Evolutionary conservation across 768 basidiomycete species (phyloP).

Genomic region (Trametes maxima): DNA sequence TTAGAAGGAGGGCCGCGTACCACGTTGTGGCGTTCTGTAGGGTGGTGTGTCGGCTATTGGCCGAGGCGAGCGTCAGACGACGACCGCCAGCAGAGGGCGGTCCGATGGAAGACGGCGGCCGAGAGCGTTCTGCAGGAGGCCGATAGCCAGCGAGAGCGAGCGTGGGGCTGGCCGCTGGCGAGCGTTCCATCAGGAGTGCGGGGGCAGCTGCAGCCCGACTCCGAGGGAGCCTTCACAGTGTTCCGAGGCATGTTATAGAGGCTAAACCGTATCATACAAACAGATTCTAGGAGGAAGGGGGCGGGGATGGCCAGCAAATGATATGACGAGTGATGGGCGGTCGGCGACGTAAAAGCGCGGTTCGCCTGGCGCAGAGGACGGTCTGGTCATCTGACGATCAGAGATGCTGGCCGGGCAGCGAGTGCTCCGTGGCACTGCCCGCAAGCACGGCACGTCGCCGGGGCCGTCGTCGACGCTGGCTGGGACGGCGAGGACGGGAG

Average conservation of each 20-base stretch:
- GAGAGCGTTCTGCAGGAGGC: neutral
- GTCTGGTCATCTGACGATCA: conserved; percentile 12
- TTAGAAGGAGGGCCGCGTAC: neutral
- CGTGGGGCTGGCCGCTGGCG: neutral
- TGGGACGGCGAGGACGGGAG: neutral
- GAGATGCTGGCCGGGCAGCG: neutral
- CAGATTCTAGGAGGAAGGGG: neutral
- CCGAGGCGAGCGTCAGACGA: too few species aligned
- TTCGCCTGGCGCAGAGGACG: neutral
- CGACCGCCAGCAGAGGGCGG: neutral
- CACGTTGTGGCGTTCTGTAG: neutral
- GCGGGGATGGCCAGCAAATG: neutral
- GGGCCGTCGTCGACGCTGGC: too few species aligned
- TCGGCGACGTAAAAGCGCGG: conserved; percentile 2
- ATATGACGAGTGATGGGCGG: conserved; percentile 8
- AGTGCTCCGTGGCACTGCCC: neutral
- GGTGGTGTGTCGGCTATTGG: neutral
- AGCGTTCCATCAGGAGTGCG: conserved; percentile 2
- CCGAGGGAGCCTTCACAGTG: neutral
- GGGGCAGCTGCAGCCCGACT: neutral
- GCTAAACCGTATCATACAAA: neutral
- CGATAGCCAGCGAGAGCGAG: neutral
- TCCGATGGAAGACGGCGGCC: neutral
- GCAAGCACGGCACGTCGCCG: neutral
- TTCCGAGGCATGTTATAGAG: neutral